These are phyloP conservation scores for Aspergillus caelatus DNA, from an alignment of 2,329 filamentous ascomycete species.

Conservation along the genomic window DNA sequence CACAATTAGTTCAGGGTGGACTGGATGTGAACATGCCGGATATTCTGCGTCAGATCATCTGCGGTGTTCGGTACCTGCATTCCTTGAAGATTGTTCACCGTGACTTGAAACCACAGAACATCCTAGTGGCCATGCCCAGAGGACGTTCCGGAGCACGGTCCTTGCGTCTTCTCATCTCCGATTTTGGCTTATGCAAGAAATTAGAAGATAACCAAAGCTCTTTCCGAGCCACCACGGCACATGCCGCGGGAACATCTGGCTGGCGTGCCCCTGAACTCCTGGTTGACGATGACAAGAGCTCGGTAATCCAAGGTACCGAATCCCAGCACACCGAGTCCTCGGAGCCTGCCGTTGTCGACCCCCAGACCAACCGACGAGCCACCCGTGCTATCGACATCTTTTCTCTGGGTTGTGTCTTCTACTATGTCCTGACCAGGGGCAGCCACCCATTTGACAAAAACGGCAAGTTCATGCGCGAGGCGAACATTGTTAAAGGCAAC, in stretches of 20 bases:
- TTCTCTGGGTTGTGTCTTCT: conserved; percentile 95
- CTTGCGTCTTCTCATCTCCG: conserved; percentile 89
- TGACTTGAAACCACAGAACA: conserved; percentile 97
- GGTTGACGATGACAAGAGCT: conserved; percentile 70
- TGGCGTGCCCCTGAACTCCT: conserved; percentile 96
- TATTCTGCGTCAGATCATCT: conserved; percentile 85
- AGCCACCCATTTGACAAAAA: conserved; percentile 92
- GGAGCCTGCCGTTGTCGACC: conserved; percentile 57
- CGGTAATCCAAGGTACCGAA: conserved; percentile 31
- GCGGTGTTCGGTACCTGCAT: conserved; percentile 86
- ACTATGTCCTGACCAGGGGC: conserved; percentile 94
- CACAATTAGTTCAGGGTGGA: conserved; percentile 66
- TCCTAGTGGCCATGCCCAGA: conserved; percentile 73
- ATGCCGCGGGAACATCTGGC: conserved; percentile 89
- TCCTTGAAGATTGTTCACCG: conserved; percentile 92
- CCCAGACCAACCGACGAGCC: conserved; percentile 70
- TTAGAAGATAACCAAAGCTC: conserved; percentile 92
- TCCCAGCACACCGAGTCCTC: conserved; percentile 48
- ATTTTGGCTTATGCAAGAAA: conserved; percentile 98
- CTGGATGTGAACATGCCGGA: conserved; percentile 67
- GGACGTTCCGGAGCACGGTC: conserved; percentile 56
- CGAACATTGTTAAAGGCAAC: conserved; percentile 92
- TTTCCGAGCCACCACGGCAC: conserved; percentile 89
- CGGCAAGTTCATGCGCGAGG: conserved; percentile 91
- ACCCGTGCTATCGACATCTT: conserved; percentile 98